A percentile compares a stretch with the other conserved stretches of the same genome.
Conservation (phyloP, 768 basidiomycete species). For the Kondoa subrosea region DNA sequence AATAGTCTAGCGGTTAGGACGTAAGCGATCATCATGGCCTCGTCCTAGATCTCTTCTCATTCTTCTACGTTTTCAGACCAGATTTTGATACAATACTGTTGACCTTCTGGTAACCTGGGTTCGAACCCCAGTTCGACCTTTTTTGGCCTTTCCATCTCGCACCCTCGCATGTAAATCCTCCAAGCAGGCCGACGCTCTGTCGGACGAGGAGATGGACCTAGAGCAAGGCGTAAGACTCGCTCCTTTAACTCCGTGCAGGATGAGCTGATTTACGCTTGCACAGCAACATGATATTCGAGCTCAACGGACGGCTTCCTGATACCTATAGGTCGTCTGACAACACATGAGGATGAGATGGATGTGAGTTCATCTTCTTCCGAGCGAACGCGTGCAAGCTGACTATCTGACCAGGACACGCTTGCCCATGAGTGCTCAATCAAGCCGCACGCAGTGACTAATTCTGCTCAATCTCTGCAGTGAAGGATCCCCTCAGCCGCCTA, state of each 20-base stretch:
- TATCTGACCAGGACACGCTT: neutral
- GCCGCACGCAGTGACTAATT: too few relatives aligned
- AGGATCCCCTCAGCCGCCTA: neutral
- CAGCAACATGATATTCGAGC: neutral
- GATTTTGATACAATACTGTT: too few relatives aligned
- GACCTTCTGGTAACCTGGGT: too few relatives aligned
- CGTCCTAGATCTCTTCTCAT: too few relatives aligned
- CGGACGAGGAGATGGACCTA: conserved; percentile 4
- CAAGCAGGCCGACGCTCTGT: neutral
- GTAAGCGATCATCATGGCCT: too few relatives aligned
- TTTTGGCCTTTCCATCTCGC: too few relatives aligned
- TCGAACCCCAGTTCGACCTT: too few relatives aligned
- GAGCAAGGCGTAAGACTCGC: conserved; percentile 6
- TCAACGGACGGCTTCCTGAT: neutral
- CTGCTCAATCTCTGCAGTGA: too few relatives aligned
- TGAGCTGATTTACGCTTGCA: neutral
- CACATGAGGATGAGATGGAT: conserved; percentile 1
- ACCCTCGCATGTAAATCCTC: neutral
- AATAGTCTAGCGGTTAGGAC: too few relatives aligned
- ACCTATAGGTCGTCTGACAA: neutral
- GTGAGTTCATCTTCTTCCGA: neutral
- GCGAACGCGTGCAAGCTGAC: neutral
- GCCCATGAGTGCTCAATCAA: too few relatives aligned
- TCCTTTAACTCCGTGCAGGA: too few relatives aligned
- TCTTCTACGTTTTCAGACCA: too few relatives aligned